Evolutionary conservation across 352 stramenopile genomes (phyloP).

Genomic region (Pythium folliculosum): DNA sequence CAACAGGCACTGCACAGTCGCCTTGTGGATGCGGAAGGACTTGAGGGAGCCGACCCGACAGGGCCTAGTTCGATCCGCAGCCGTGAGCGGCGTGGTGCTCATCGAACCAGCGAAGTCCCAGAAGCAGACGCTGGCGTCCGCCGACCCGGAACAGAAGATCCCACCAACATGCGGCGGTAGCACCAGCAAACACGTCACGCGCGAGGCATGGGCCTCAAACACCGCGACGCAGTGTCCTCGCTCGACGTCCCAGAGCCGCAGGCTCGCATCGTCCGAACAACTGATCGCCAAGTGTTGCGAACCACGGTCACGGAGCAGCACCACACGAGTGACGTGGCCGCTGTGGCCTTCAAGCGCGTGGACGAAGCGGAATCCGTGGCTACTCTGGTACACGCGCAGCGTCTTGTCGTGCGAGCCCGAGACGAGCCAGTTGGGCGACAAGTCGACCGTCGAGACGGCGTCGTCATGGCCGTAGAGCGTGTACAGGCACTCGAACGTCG

Average conservation of each 20-base stretch:
- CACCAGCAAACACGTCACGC: slow-evolving; percentile 52
- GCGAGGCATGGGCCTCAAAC: slow-evolving; percentile 43
- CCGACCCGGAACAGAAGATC: slow-evolving; percentile 53
- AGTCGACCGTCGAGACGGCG: slow-evolving; percentile 57
- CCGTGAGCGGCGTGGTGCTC: not conserved
- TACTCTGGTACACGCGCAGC: slow-evolving; percentile 52
- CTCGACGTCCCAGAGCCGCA: slow-evolving; percentile 63
- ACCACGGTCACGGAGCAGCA: slow-evolving; percentile 18
- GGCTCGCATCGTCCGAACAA: slow-evolving; percentile 58
- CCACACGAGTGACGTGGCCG: slow-evolving; percentile 62
- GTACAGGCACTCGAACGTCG: slow-evolving; percentile 51
- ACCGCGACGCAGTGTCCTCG: slow-evolving; percentile 41
- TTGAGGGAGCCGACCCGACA: slow-evolving; percentile 4
- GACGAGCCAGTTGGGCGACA: slow-evolving; percentile 58
- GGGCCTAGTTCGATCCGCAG: not conserved
- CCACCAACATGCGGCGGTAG: not conserved
- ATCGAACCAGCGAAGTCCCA: slow-evolving; percentile 34
- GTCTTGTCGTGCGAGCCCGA: slow-evolving; percentile 71
- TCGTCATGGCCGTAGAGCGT: slow-evolving; percentile 69
- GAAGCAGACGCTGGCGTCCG: slow-evolving; percentile 60
- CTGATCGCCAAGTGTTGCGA: slow-evolving; percentile 39
- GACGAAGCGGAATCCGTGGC: slow-evolving; percentile 42
- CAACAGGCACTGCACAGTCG: slow-evolving; percentile 58
- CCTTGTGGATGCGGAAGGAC: slow-evolving; percentile 43
- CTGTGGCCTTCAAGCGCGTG: slow-evolving; percentile 48